A percentile compares a stretch with the other conserved stretches of the same genome.
Conservation (phyloP, 345 rosid species). For the Salix viminalis region DNA sequence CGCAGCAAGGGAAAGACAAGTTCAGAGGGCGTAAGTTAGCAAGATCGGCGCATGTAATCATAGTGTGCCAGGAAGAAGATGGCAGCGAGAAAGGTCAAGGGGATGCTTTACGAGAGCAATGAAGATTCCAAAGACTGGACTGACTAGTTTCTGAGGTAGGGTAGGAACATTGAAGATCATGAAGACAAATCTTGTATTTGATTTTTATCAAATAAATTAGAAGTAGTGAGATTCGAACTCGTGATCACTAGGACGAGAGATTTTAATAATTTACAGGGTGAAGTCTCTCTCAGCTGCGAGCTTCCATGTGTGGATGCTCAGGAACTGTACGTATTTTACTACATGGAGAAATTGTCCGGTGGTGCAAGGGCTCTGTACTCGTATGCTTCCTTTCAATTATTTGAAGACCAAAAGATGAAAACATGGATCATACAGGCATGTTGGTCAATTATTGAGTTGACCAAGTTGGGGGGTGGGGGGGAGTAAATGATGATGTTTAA, state of each 20-base stretch:
- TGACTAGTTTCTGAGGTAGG: constrained; percentile 1
- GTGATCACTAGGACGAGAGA: not conserved
- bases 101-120: not conserved
- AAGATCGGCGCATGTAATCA: not conserved
- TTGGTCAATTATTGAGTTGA: not conserved
- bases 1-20: not conserved
- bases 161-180: constrained; percentile 12
- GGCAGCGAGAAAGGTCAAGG: not conserved
- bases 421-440: not conserved
- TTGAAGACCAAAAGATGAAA: not conserved
- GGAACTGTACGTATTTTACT: constrained; percentile 4
- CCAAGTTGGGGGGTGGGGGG: not conserved
- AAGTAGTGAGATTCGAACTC: too few relatives aligned
- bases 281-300: constrained; percentile 14
- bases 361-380: not conserved
- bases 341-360: not conserved
- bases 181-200: constrained; percentile 9
- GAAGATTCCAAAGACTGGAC: not conserved
- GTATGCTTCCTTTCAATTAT: constrained; percentile 11
- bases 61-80: not conserved
- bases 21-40: not conserved
- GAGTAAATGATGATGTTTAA: not conserved
- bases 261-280: constrained; percentile 11
- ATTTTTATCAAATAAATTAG: too few relatives aligned
- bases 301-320: constrained; percentile 18